Base-by-base conservation (phyloP, 2,329 filamentous ascomycete genomes). In the Tolypocladium inflatum region DNA sequence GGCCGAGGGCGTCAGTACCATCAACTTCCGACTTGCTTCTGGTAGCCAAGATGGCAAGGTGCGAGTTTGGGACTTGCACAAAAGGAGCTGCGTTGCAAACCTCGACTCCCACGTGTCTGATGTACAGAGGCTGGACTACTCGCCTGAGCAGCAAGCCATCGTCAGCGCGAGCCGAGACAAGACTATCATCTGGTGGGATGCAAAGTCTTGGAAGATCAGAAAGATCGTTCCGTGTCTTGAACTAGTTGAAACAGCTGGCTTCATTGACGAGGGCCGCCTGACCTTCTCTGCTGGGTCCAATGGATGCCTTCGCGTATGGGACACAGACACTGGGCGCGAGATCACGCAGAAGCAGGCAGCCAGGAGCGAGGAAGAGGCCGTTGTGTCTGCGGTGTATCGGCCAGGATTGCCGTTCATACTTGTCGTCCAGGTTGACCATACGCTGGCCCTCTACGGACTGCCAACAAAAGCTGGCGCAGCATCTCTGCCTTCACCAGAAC, bases 41-140 rank as follows among this genome's bases (percentile, higher is more conserved):
- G 94, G 93, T 62, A 91, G 89, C 61, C 95, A 99, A 72, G 93
- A 97, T 70, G 94, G 94, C 38, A 95, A 93, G 68, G 83, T 99
- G 56, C 82, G 90, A 23, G 83, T 99, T 26, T 99, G 92, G 90
- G 90, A 97, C 74, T 75, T 99, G 59, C 86, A 92, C 73, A 95
- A 90, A 75, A 84, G 90, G 58, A 89, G 83, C 62, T 86, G 87
- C 59, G 79, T 90, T 26, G 89, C 90, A 23, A 85, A 86, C 21
- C 78, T 96, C 38, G 91, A 97, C 60, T 94, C 91, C 0, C 95
- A 99, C 70, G 91, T 96, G 26, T 97, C 94, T 11, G 90, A 97
- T 63, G 90, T 99, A n/a, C 87, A 91, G 64, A 86, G 85, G 56
- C 72, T 99, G 55, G 89, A 94, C 65, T 99, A 89, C 71, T 94